phyloP scores from a whole-genome alignment of 1,139 yeast genomes.

The Entelexis paramagnoliae region DNA sequence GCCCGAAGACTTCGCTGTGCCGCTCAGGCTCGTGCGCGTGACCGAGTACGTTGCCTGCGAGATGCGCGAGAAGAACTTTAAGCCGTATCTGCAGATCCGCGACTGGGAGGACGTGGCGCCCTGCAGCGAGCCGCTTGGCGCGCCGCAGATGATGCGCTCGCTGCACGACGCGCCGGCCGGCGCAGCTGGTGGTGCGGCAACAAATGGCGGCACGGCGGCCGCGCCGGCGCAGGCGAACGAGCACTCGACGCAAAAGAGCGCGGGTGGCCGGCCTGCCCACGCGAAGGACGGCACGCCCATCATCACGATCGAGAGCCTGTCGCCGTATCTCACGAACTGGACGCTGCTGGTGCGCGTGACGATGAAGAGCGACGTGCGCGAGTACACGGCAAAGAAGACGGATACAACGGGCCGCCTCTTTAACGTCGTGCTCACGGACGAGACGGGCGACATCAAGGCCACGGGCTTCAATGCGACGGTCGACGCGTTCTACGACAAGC shows the following conservation, averaged over 20 bases:
- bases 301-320: constrained; percentile 56
- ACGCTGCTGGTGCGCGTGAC: constrained; percentile 87
- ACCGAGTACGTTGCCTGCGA: constrained; percentile 5
- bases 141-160: constrained; percentile 5
- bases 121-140: constrained; percentile 1
- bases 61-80: constrained; percentile 2
- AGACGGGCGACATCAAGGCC: constrained; percentile 92
- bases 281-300: neutral
- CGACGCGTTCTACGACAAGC: constrained; percentile 58
- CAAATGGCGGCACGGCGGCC: neutral
- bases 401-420: constrained; percentile 83
- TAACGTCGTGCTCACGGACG: constrained; percentile 80
- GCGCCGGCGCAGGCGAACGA: neutral
- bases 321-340: constrained; percentile 90
- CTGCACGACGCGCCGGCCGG: neutral
- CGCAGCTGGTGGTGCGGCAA: neutral
- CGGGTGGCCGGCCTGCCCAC: neutral
- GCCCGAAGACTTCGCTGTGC: constrained; percentile 6
- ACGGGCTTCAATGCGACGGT: constrained; percentile 89
- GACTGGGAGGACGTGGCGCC: constrained; percentile 15
- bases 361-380: constrained; percentile 75
- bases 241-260: neutral
- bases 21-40: constrained; percentile 10
- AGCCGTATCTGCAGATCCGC: constrained; percentile 7
- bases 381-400: constrained; percentile 44